phyloP scores from a whole-genome alignment of 2,329 filamentous ascomycete species.

The Domatiomyces catenatus region DNA sequence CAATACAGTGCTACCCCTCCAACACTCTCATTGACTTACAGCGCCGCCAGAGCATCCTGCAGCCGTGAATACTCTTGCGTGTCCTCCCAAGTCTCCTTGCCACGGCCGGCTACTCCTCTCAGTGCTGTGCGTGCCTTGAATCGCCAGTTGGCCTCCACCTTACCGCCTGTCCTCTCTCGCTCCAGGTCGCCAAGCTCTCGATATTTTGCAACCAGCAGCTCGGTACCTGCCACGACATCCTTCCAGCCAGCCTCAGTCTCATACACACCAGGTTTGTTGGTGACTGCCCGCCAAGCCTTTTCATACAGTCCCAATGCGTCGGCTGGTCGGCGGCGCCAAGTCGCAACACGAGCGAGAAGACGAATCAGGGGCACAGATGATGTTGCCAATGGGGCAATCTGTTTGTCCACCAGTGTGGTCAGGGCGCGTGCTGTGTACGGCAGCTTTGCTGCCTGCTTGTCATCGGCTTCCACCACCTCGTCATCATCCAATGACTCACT shows the following conservation, averaged over 20 bases:
- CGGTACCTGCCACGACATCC: slow-evolving; percentile 59
- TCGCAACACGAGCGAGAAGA: slow-evolving; percentile 53
- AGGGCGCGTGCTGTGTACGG: slow-evolving; percentile 33
- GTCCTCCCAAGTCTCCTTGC: slow-evolving; percentile 68
- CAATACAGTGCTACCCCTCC: neutral
- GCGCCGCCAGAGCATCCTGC: slow-evolving; percentile 1
- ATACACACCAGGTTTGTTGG: slow-evolving; percentile 35
- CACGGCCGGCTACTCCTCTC: slow-evolving; percentile 67
- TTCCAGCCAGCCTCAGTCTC: slow-evolving; percentile 51
- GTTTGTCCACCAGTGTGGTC: slow-evolving; percentile 56
- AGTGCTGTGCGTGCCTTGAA: slow-evolving; percentile 77
- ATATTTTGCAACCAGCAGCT: slow-evolving; percentile 67
- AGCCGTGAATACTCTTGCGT: slow-evolving; percentile 29
- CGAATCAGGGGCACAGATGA: slow-evolving; percentile 61
- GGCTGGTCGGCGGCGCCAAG: slow-evolving; percentile 55
- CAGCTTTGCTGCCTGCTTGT: slow-evolving; percentile 31
- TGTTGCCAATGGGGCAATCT: slow-evolving; percentile 72
- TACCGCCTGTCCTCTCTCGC: slow-evolving; percentile 35
- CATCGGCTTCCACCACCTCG: neutral
- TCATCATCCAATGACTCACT: neutral
- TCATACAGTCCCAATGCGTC: slow-evolving; percentile 72
- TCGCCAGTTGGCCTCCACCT: slow-evolving; percentile 68
- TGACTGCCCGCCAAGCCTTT: slow-evolving; percentile 69
- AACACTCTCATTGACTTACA: neutral
- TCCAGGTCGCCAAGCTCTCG: slow-evolving; percentile 53